Conservation (phyloP, 257 asterid genomes). For the Solanum sparsipilum region DNA sequence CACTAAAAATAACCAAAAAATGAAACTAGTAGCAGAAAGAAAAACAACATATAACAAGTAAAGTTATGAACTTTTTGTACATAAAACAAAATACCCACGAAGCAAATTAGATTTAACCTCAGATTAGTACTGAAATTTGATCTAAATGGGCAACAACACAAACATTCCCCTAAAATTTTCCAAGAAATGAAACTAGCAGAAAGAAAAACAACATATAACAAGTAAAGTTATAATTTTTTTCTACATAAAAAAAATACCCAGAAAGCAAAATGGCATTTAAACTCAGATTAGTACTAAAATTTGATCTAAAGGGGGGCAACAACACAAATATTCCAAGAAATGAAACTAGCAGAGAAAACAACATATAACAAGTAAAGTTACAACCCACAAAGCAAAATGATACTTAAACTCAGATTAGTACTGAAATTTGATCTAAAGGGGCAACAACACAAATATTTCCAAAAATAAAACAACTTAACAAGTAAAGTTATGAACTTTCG, state of each 20-base stretch:
- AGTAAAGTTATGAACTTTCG: neutral
- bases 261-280: neutral
- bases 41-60: neutral
- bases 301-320: neutral
- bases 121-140: neutral
- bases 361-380: neutral
- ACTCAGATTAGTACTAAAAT: neutral
- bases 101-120: neutral
- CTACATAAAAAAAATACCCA: neutral
- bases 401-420: neutral
- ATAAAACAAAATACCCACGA: neutral
- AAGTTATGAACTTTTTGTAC: neutral
- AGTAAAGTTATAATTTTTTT: neutral
- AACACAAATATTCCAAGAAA: neutral
- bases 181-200: neutral
- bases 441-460: neutral
- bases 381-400: neutral
- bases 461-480: neutral
- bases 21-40: neutral
- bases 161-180: neutral
- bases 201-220: neutral
- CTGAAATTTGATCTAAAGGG: neutral
- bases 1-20: neutral
- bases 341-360: neutral
- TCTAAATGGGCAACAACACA: neutral